Evolutionary conservation across 1,284 basidiomycete species (phyloP).

Genomic region (Malassezia dermatis): DNA sequence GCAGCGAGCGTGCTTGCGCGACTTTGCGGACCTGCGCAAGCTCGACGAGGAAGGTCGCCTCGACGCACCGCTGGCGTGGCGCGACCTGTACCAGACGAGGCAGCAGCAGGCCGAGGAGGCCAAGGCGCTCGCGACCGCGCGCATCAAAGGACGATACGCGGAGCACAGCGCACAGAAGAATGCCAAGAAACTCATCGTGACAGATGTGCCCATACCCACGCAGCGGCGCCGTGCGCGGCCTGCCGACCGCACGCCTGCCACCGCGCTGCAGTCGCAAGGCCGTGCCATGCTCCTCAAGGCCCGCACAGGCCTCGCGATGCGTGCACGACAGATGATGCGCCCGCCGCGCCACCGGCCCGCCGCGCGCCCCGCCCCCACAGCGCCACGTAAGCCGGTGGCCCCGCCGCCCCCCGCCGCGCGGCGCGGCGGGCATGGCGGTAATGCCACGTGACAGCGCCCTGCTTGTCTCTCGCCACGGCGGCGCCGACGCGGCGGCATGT

Average conservation of each 20-base stretch:
- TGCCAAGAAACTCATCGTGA: constrained; percentile 28
- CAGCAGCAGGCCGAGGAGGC: constrained; percentile 29
- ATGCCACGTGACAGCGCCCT: neutral
- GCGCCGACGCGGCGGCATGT: constrained; percentile 55
- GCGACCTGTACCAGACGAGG: constrained; percentile 22
- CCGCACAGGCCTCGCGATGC: constrained; percentile 9
- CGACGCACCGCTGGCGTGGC: constrained; percentile 24
- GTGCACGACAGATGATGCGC: constrained; percentile 14
- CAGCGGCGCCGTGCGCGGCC: neutral
- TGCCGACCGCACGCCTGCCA: neutral
- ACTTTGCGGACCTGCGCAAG: constrained; percentile 34
- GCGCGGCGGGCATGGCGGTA: neutral
- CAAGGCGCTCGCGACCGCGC: constrained; percentile 24
- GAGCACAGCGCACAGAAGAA: constrained; percentile 33
- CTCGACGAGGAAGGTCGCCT: constrained; percentile 15
- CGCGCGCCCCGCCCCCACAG: neutral
- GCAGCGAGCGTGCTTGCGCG: constrained; percentile 34
- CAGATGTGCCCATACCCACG: constrained; percentile 14
- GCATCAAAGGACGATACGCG: constrained; percentile 35
- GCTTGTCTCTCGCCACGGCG: neutral
- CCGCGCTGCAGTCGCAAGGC: constrained; percentile 4
- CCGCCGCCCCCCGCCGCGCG: neutral
- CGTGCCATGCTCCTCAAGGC: constrained; percentile 13
- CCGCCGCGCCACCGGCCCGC: neutral
- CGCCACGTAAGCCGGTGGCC: neutral